phyloP scores from a whole-genome alignment of 2,329 filamentous ascomycete genomes.

The Emergomyces pasteurianus region DNA sequence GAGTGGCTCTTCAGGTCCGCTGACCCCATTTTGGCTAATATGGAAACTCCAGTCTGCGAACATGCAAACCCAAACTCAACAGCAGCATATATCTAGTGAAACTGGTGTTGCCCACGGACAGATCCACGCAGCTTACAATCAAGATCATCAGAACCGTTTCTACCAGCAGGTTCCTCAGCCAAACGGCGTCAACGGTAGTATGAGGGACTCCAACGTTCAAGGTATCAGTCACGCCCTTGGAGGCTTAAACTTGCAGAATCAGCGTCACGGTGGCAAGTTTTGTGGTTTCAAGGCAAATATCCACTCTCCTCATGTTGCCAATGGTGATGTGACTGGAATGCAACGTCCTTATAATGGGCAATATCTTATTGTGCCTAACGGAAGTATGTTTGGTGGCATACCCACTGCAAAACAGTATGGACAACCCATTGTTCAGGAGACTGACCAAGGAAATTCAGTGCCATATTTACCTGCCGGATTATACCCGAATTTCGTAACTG shows the following conservation, averaged over 20 bases:
- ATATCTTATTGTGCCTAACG: slow-evolving; percentile 23
- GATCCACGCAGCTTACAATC: slow-evolving; percentile 14
- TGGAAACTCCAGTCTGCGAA: slow-evolving; percentile 5
- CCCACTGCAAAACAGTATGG: slow-evolving; percentile 19
- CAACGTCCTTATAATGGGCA: slow-evolving; percentile 16
- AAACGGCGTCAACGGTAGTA: slow-evolving; percentile 4
- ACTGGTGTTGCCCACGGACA: slow-evolving; percentile 13
- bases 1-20: not conserved
- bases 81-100: slow-evolving; percentile 16
- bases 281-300: slow-evolving; percentile 17
- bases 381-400: slow-evolving; percentile 21
- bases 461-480: slow-evolving; percentile 27
- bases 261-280: slow-evolving; percentile 19
- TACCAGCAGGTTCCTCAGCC: slow-evolving; percentile 15
- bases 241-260: slow-evolving; percentile 19
- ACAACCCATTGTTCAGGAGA: slow-evolving; percentile 17
- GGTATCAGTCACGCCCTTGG: slow-evolving; percentile 16
- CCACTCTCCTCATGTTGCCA: slow-evolving; percentile 16
- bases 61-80: slow-evolving; percentile 18
- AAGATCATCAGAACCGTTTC: slow-evolving; percentile 16
- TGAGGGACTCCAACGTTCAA: slow-evolving; percentile 12
- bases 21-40: not conserved
- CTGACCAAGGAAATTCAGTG: slow-evolving; percentile 22
- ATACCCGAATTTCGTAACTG: slow-evolving; percentile 25
- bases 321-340: slow-evolving; percentile 18